Evolutionary conservation across 2,329 filamentous ascomycete genomes (phyloP), one percentile per base, ranked within the genome.

Genomic region (Venturia pyrina): DNA sequence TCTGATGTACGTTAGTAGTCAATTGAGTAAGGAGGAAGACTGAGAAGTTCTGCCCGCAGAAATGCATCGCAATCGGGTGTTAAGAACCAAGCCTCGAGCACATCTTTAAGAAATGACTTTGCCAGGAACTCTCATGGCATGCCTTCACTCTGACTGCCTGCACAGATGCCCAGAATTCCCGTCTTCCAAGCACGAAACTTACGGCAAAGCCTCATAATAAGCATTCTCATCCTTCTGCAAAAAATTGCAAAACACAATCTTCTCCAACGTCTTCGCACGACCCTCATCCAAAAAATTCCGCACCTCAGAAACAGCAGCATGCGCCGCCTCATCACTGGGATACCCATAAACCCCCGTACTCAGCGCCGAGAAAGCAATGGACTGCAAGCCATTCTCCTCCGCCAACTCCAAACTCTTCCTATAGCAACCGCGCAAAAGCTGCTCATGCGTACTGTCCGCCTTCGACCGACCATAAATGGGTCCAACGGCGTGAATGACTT

Each of bases 341-440:
- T 96, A 98, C 0, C 91, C 91, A 73, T 96, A 98, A 1, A 96
- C 76, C 0, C 93, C 95, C 0, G 93, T 97, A 73, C 92, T 96
- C 67, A 98, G 83, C 24, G 86, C 88, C 50, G 88, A 86, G 71
- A 99, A 97, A 0, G 91, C 95, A 65, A 98, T 82, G 59, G 84
- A 90, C 72, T 82, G 84, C 71, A 90, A 83, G 1, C 80, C 82
- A 65, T 88, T 82, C 63, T 86, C 76, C 0, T 86, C 86, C 0
- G 92, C 92, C n/a, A 96, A 74, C 71, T 89, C 78, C 66, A 98
- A 76, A 70, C 87, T 89, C 53, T 79, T 85, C 8, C 79, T 80
- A 74, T 99, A 99, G 78, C 92, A 89, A 69, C 73, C 76, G 67
- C 78, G 82, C 74, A 88, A 73, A 46, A 85, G 71, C 67, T 73